Base-by-base conservation (phyloP, 495 filamentous ascomycete genomes). In the Aspergillus olivimuriae region DNA sequence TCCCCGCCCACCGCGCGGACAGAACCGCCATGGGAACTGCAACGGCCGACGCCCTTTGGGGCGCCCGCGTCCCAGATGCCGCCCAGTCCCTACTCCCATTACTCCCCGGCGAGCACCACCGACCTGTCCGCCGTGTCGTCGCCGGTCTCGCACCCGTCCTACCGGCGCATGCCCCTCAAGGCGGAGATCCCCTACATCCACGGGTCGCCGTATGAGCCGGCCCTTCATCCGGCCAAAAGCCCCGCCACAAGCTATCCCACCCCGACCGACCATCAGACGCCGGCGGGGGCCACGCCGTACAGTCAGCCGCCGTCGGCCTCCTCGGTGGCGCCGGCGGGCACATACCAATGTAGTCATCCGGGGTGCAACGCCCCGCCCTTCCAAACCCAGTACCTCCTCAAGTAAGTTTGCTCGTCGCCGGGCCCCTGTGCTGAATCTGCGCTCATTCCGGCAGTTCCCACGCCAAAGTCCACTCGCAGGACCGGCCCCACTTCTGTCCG, bases 391-490 rank as follows among this genome's bases (percentile, higher is more conserved):
- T 87, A 87, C 66, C 63, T 87, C 4, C 60, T 87, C 14, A 86
- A 86, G 84, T 87, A 72, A 67, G 81, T 61, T 16, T n/a, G n/a
- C n/a, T n/a, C n/a, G 4, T 42, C 19, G 31, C 35, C 24, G n/a
- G n/a, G n/a, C 36, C 42, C 6, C 28, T 45, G 39, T 43, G 21
- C 37, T 36, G 12, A n/a, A 35, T 20, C 3, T 34, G 8, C 28
- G 23, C 16, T 35, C 35, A 50, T 34, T 15, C 4, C 9, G 31
- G 19, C 43, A 95, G 91, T 58, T 98, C 94, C n/a, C 94, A 98
- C 63, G 84, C 85, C 36, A 98, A 97, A 58, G 94, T 98, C 4
- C 92, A 98, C 62, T 94, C 89, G 4, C 86, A 87, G 48, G 83
- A 78, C 45, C 76, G 92, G 26, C 89, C 89, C 12, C 91, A 97